Conservation (phyloP, 129 eudicot species). For the Centaurea solstitialis region DNA sequence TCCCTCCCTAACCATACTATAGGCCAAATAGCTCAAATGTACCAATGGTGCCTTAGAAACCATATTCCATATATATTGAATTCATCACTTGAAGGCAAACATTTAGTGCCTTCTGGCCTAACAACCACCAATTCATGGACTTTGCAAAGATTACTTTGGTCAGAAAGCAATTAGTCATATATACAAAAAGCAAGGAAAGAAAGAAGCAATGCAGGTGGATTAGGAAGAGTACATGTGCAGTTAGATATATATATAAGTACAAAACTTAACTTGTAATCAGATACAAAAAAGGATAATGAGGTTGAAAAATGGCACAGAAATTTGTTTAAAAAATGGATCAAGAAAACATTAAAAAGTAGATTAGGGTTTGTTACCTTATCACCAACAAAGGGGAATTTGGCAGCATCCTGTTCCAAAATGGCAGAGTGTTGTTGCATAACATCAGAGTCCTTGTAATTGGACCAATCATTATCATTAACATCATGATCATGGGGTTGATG, state of each 20-base stretch:
- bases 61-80: not conserved
- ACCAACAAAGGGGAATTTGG: slow-evolving; percentile 67
- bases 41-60: not conserved
- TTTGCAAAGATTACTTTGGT: not conserved
- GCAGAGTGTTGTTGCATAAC: slow-evolving; percentile 85
- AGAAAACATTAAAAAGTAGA: not conserved
- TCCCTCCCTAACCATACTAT: not conserved
- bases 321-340: not conserved
- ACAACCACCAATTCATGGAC: too few relatives aligned
- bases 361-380: slow-evolving; percentile 57
- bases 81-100: not conserved
- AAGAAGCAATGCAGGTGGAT: too few relatives aligned
- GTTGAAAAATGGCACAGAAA: not conserved
- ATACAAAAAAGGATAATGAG: not conserved
- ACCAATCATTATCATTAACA: slow-evolving; percentile 66
- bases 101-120: not conserved
- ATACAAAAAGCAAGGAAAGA: not conserved
- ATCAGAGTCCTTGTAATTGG: slow-evolving; percentile 68
- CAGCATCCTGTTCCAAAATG: slow-evolving; percentile 68
- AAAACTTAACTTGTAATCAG: not conserved
- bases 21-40: not conserved
- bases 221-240: not conserved
- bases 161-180: too few relatives aligned
- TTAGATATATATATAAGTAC: too few relatives aligned
- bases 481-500: slow-evolving; percentile 28